These are phyloP conservation scores for Pseudogymnoascus sp. DNA, from an alignment of 2,329 filamentous ascomycete genomes.

Conservation along the genomic window DNA sequence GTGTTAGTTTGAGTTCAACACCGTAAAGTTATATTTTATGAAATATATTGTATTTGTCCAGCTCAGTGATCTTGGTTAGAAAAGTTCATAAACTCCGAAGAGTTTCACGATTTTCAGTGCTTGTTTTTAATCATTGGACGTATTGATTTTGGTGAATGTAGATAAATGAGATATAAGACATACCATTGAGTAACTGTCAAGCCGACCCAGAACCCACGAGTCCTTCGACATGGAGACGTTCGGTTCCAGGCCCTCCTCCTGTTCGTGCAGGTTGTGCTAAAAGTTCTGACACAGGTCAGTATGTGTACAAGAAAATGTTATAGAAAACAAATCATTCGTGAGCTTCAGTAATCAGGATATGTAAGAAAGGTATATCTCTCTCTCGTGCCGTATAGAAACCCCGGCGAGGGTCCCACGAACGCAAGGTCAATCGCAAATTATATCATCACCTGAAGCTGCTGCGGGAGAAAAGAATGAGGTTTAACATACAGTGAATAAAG, in stretches of 20 bases:
- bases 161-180: not conserved
- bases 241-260: not conserved
- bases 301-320: not conserved
- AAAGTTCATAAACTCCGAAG: constrained; percentile 27
- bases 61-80: constrained; percentile 33
- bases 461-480: constrained; percentile 12
- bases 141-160: not conserved
- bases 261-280: not conserved
- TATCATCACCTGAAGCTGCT: constrained; percentile 63
- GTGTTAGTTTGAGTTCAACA: constrained; percentile 7
- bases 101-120: constrained; percentile 33
- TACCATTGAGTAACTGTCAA: not conserved
- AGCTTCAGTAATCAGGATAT: constrained; percentile 69
- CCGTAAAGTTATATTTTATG: constrained; percentile 11
- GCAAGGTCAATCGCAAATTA: constrained; percentile 98
- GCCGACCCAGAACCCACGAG: not conserved
- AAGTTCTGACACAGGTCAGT: constrained; percentile 9
- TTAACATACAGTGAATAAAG: constrained; percentile 12
- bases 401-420: constrained; percentile 84
- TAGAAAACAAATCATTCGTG: constrained; percentile 1
- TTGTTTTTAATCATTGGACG: constrained; percentile 29
- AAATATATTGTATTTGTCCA: constrained; percentile 13
- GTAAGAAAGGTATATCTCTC: constrained; percentile 96
- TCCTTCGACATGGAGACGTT: not conserved
- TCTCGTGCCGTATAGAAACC: constrained; percentile 67